Evolutionary conservation across 495 filamentous ascomycete species (phyloP), one percentile per base, ranked within the genome.

Genomic region (Cenococcum geophilum): DNA sequence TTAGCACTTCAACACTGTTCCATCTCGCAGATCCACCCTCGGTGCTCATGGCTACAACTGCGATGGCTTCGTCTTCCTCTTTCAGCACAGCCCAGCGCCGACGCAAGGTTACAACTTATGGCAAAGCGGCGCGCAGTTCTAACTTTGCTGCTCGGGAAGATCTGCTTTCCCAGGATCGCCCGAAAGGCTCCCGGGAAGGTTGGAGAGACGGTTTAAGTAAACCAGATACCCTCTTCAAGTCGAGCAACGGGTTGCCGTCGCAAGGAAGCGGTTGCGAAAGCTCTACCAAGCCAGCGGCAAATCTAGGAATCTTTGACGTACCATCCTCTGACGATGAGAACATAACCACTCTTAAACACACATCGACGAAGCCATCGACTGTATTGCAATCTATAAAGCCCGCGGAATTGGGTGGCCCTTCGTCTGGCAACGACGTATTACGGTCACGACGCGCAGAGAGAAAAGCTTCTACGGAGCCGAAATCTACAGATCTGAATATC

Each of bases 311-410:
- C 23, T 68, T 70, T 47, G 68, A 70, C 42, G 52, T 78, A 18
- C 75, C 75, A 5, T 73, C 75, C 10, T 77, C 76, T 48, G 71
- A 74, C 27, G 75, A 78, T 16, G 76, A 75, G 43, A 6, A 32
- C 6, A 32, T 32, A 6, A 45, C 42, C 27, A 21, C 40, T 12
- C n/a, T 45, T 16, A 18, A 47, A 42, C 14, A 21, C 10, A 23
- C 23, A 16, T 27, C 21, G 9, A 20, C 37, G 56, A 60, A 57
- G 57, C 58, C 53, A 45, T 11, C 32, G 20, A 18, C 59, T 4
- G 2, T 49, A 36, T 45, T 49, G 23, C 18, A 16, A 18, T 40
- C 34, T 1, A 23, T 50, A 21, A 52, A 58, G 23, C 27, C 40
- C 14, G 63, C 60, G 48, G 61, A 60, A 1, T 73, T 75, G 43